Evolutionary conservation across 805 yeast species (phyloP), one percentile per base, ranked within the genome.

Genomic region (Nematodospora valgi): DNA sequence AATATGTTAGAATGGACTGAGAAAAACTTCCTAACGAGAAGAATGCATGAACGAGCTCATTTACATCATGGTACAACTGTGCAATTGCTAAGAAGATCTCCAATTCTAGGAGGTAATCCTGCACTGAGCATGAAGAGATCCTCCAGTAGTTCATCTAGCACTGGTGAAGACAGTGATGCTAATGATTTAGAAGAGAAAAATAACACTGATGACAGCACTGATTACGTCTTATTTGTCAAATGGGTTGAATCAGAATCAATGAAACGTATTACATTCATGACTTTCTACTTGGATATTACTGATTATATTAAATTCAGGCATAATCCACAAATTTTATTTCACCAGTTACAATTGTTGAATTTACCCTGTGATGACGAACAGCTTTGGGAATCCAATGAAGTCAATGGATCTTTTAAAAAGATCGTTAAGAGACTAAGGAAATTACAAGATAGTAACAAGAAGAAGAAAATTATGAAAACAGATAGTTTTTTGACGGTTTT

Each of bases 31-130:
- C 67, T 86, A 0, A 72, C 76, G 29, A 63, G 96, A 47, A 61
- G 63, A 26, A 57, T 84, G 47, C 96, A 86, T 53, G 96, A 86
- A 58, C 59, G 96, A 31, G 84, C 86, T 0, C 91, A 82, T 56
- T 62, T 87, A 14, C 95, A 87, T 52, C 96, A 86, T 55, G 95
- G 93, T 4, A 82, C 95, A 0, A 79, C 89, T 0, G 79, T 86
- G 26, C 95, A 86, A 56, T 59, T 86, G 27, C 59, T 86, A 32
- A 63, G 94, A 45, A 67, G 95, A 46, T 77, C 86, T 0, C 86
- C 94, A 1, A 74, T 83, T 1, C 57, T 86, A 22, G 88, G 88
- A 10, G 88, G 88, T 0, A 76, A 82, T 38, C 85, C 87, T 0
- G 58, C 54, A 29, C 59, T 47, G 30, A 46, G 44, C 35, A 59